phyloP scores from a whole-genome alignment of 164 flowering plant species.

The Taxillus chinensis region DNA sequence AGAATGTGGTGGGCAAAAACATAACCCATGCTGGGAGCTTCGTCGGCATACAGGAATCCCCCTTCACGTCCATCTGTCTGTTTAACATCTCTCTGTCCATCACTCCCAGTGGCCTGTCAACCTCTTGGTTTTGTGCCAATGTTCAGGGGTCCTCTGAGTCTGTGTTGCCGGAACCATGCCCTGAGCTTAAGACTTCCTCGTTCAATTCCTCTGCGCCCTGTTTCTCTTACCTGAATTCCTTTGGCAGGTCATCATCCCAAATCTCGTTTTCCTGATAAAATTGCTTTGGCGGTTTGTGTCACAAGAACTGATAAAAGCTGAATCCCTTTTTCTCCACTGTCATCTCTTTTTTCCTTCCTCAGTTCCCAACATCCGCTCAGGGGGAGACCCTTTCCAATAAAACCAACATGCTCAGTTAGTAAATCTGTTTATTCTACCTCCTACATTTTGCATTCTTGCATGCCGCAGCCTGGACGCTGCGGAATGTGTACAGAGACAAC shows the following conservation, averaged over 20 bases:
- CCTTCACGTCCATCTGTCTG: neutral
- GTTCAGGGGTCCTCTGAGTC: neutral
- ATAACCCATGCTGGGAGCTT: neutral
- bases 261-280: neutral
- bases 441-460: neutral
- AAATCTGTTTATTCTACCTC: neutral
- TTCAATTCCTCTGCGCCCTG: neutral
- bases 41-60: slow-evolving; percentile 7
- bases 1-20: neutral
- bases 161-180: neutral
- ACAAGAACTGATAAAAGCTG: slow-evolving; percentile 10
- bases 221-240: slow-evolving; percentile 8
- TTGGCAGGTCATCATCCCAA: slow-evolving; percentile 9
- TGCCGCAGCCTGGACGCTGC: neutral
- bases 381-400: slow-evolving; percentile 7
- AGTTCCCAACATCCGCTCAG: slow-evolving; percentile 4
- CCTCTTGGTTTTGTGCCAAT: slow-evolving; percentile 17
- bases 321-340: neutral
- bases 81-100: neutral
- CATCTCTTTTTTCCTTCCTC: neutral
- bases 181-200: neutral
- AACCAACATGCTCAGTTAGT: neutral
- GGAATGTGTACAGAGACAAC: slow-evolving; percentile 25
- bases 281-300: neutral
- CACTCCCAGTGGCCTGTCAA: slow-evolving; percentile 16